Evolutionary conservation across 495 filamentous ascomycete genomes (phyloP).

Genomic region (Cercophora scortea): DNA sequence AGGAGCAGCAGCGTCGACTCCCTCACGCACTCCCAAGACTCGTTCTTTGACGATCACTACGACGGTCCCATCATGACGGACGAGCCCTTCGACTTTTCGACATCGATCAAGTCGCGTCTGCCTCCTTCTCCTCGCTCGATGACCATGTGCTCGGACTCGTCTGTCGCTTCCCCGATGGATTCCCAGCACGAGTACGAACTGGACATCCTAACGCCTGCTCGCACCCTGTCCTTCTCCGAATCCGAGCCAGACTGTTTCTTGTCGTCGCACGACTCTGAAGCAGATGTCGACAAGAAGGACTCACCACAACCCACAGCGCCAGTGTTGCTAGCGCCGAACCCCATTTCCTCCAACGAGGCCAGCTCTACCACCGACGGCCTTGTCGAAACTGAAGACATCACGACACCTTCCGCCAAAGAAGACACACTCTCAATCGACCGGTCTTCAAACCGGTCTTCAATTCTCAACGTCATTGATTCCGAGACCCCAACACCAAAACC

Average conservation of each 20-base stretch:
- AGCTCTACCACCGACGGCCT: conserved; percentile 7
- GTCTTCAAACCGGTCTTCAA: neutral
- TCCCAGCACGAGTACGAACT: conserved; percentile 16
- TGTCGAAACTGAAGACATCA: conserved; percentile 7
- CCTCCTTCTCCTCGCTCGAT: conserved; percentile 41
- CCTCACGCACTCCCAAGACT: conserved; percentile 10
- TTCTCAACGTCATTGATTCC: conserved; percentile 17
- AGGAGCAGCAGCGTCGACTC: conserved; percentile 19
- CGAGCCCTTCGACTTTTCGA: conserved; percentile 30
- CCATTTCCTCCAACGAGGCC: conserved; percentile 4
- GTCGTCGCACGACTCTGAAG: conserved; percentile 4
- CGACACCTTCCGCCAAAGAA: conserved; percentile 4
- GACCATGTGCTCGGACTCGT: conserved; percentile 39
- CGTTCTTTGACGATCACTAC: conserved; percentile 31
- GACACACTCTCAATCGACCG: neutral
- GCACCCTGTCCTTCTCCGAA: conserved; percentile 38
- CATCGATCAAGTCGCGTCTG: conserved; percentile 19
- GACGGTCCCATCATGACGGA: conserved; percentile 30
- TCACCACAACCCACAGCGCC: conserved; percentile 24
- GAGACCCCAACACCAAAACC: conserved; percentile 33
- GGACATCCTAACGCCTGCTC: conserved; percentile 26
- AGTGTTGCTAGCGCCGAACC: conserved; percentile 23
- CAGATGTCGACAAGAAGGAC: conserved; percentile 12
- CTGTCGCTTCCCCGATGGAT: conserved; percentile 23
- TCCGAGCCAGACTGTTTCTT: conserved; percentile 30